Conservation (phyloP, 1,284 basidiomycete genomes). For the Cyathus olla region DNA sequence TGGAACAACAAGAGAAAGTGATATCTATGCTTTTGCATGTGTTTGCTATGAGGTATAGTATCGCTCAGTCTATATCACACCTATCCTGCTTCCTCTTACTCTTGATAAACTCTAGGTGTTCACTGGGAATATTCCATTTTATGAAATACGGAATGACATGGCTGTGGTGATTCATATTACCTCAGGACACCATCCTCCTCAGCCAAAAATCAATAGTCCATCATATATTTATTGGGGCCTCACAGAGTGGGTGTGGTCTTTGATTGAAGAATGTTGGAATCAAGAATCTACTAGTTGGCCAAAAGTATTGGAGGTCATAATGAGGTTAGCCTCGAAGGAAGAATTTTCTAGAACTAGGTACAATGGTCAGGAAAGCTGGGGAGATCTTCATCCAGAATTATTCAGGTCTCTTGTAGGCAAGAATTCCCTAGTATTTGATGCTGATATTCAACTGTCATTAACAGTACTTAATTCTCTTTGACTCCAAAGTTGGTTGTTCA, state of each 20-base stretch:
- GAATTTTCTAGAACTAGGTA: neutral
- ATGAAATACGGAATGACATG: neutral
- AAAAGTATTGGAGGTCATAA: neutral
- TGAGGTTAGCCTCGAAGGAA: neutral
- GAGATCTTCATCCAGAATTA: neutral
- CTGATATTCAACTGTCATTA: neutral
- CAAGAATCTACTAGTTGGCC: neutral
- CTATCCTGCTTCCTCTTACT: neutral
- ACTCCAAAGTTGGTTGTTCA: too few species aligned
- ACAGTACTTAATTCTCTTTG: neutral
- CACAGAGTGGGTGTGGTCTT: neutral
- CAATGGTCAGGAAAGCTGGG: neutral
- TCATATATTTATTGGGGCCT: neutral
- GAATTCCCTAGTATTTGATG: neutral
- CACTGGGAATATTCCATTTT: neutral
- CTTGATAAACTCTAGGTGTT: neutral
- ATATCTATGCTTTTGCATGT: neutral
- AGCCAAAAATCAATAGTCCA: neutral
- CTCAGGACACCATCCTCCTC: neutral
- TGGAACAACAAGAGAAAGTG: neutral
- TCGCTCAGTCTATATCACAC: neutral
- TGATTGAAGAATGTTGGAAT: neutral
- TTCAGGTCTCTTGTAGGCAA: neutral
- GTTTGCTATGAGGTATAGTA: too few species aligned
- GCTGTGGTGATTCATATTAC: neutral